phyloP scores from a whole-genome alignment of 108 stramenopile genomes.

The Nannochloropsis salina region DNA sequence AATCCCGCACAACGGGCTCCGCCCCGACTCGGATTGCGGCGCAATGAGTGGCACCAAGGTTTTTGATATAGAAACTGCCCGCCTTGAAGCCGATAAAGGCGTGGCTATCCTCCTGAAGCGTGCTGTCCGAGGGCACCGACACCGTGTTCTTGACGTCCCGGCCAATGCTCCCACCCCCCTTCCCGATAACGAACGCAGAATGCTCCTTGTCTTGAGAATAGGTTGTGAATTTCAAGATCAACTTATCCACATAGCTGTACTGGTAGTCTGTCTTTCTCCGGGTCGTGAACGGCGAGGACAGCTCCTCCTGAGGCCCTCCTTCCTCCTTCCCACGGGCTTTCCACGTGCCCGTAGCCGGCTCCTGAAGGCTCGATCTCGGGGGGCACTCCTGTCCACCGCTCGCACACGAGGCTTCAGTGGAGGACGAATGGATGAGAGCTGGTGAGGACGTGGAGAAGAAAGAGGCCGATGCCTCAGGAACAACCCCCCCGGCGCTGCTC shows the following conservation, averaged over 20 bases:
- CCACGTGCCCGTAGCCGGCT: not conserved
- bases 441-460: not conserved
- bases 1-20: constrained; percentile 39
- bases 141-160: constrained; percentile 38
- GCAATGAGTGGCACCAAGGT: constrained; percentile 40
- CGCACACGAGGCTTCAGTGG: not conserved
- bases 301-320: not conserved
- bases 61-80: constrained; percentile 41
- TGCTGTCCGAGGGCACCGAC: constrained; percentile 43
- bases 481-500: not conserved
- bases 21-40: constrained; percentile 48
- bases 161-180: constrained; percentile 46
- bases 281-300: not conserved
- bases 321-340: not conserved
- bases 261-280: not conserved
- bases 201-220: constrained; percentile 44
- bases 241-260: constrained; percentile 24
- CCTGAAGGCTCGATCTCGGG: not conserved
- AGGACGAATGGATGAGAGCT: not conserved
- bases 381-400: not conserved
- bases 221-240: constrained; percentile 58
- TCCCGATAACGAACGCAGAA: constrained; percentile 22
- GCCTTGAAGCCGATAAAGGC: constrained; percentile 35
- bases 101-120: constrained; percentile 39
- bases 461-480: not conserved